A percentile compares a stretch with the other conserved stretches of the same genome.
phyloP scores from a whole-genome alignment of 179 eudicot genomes.

The Pouteria campechiana region DNA sequence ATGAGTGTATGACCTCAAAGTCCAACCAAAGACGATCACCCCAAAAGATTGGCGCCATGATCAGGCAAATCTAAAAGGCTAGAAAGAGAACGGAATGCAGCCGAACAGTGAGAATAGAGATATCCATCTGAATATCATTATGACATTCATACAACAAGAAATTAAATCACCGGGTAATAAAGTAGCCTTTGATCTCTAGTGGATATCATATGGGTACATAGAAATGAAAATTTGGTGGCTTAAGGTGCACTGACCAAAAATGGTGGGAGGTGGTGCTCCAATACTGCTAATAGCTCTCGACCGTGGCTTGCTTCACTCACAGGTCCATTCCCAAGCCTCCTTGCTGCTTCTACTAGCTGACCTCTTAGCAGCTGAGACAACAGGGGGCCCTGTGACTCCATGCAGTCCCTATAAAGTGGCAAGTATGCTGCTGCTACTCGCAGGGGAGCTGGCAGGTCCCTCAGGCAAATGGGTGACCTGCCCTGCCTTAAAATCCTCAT shows the following conservation, averaged over 20 bases:
- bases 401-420: slow-evolving; percentile 81
- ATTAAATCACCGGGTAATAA: too few species aligned
- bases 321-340: slow-evolving; percentile 49
- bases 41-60: too few species aligned
- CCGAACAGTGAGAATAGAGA: too few species aligned
- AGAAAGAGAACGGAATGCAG: too few species aligned
- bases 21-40: too few species aligned
- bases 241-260: slow-evolving; percentile 41
- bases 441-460: slow-evolving; percentile 70
- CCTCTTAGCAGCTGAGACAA: slow-evolving; percentile 76
- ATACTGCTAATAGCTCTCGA: slow-evolving; percentile 51
- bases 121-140: too few species aligned
- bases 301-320: slow-evolving; percentile 33
- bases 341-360: slow-evolving; percentile 74
- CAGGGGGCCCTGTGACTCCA: slow-evolving; percentile 60
- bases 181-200: too few species aligned
- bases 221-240: too few species aligned
- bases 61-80: too few species aligned
- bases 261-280: slow-evolving; percentile 78
- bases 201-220: too few species aligned
- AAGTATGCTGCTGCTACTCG: slow-evolving; percentile 83
- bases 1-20: too few species aligned
- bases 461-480: slow-evolving; percentile 49
- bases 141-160: too few species aligned
- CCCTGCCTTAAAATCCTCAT: slow-evolving; percentile 64